Conservation (phyloP, 1,139 yeast species). For the Yamadazyma membranifaciens region DNA sequence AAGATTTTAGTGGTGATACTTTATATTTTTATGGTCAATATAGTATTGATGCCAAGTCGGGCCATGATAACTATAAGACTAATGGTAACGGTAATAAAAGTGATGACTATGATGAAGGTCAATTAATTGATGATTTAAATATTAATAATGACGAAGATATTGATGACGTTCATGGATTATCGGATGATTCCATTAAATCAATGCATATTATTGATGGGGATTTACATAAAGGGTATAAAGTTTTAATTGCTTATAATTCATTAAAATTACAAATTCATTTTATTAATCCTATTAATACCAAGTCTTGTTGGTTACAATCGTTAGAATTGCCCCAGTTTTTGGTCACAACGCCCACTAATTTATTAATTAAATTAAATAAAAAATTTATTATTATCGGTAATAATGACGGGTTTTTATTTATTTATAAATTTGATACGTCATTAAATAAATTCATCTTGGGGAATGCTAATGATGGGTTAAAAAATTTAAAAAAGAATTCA, state of each 20-base stretch:
- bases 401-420: constrained; percentile 23
- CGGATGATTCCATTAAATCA: constrained; percentile 2
- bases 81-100: neutral
- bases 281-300: neutral
- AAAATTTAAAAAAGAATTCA: constrained; percentile 23
- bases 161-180: neutral
- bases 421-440: constrained; percentile 14
- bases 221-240: constrained; percentile 3
- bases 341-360: neutral
- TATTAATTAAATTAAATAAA: constrained; percentile 22
- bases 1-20: constrained; percentile 27
- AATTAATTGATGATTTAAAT: neutral
- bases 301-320: constrained; percentile 6
- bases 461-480: constrained; percentile 21
- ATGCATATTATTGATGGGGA: constrained; percentile 7
- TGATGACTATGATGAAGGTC: neutral
- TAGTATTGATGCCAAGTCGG: constrained; percentile 2
- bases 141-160: neutral
- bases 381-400: constrained; percentile 24
- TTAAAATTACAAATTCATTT: constrained; percentile 5
- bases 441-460: constrained; percentile 12
- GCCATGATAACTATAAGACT: neutral
- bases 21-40: constrained; percentile 28
- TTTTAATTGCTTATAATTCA: constrained; percentile 2
- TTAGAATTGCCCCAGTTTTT: constrained; percentile 12